These are phyloP conservation scores for Vickermania spadyakhi DNA, from an alignment of 208 protist species.

Conservation along the genomic window DNA sequence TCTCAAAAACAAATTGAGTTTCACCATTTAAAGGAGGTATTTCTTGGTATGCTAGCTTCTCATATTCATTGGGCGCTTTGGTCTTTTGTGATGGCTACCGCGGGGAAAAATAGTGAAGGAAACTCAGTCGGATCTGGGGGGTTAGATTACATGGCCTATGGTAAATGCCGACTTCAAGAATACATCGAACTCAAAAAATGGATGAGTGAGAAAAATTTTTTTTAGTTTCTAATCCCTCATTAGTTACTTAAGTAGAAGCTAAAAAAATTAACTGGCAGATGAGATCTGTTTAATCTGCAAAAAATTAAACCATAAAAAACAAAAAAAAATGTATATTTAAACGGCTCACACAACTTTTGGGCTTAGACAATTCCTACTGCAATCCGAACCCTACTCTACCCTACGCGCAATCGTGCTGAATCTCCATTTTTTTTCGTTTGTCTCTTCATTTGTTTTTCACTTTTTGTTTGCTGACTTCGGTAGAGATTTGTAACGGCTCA, in stretches of 20 bases:
- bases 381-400: too few species aligned
- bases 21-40: conserved; percentile 50
- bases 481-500: not conserved
- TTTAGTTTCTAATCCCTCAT: conserved; percentile 8
- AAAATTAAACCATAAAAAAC: not conserved
- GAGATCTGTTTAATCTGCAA: not conserved
- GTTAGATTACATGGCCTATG: conserved; percentile 74
- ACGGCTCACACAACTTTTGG: not conserved
- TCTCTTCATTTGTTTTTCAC: too few species aligned
- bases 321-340: not conserved
- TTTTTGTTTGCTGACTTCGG: not conserved
- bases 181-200: conserved; percentile 63
- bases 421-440: too few species aligned
- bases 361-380: not conserved
- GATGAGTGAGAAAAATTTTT: conserved; percentile 33
- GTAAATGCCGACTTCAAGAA: conserved; percentile 65
- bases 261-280: too few species aligned
- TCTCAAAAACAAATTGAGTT: not conserved
- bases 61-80: conserved; percentile 75
- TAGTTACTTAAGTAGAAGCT: too few species aligned
- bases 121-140: conserved; percentile 74
- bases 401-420: too few species aligned
- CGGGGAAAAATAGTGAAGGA: conserved; percentile 35
- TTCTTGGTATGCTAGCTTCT: conserved; percentile 70
- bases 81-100: conserved; percentile 55